Conservation (phyloP, 257 asterid genomes). For the Misopates orontium region DNA sequence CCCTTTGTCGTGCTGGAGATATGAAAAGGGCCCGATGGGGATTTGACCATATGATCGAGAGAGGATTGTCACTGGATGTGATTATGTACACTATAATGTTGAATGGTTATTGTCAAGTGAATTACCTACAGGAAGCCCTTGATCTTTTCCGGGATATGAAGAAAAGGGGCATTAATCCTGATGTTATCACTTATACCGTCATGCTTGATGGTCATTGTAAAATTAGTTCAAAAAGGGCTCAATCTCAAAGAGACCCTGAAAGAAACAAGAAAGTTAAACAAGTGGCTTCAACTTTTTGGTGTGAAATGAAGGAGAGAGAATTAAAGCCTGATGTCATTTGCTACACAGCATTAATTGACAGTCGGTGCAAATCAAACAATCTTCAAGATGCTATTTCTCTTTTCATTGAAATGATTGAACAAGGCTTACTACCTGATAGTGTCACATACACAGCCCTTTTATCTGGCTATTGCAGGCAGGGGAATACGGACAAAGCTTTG, state of each 20-base stretch:
- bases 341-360: constrained; percentile 74
- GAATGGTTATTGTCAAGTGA: constrained; percentile 72
- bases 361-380: constrained; percentile 63
- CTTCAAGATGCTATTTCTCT: constrained; percentile 60
- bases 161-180: constrained; percentile 64
- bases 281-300: constrained; percentile 32
- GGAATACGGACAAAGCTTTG: constrained; percentile 50
- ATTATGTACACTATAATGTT: constrained; percentile 66
- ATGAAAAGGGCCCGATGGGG: constrained; percentile 62
- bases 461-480: constrained; percentile 64
- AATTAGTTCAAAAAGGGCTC: constrained; percentile 31
- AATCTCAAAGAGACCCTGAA: constrained; percentile 21
- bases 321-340: constrained; percentile 57
- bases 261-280: constrained; percentile 27
- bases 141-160: constrained; percentile 65
- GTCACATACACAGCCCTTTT: constrained; percentile 67
- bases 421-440: constrained; percentile 65
- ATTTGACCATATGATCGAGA: constrained; percentile 48
- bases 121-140: constrained; percentile 50
- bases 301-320: constrained; percentile 53
- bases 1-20: constrained; percentile 64
- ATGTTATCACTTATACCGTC: constrained; percentile 67
- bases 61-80: constrained; percentile 64
- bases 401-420: constrained; percentile 61
- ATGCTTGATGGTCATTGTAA: constrained; percentile 65